Evolutionary conservation across 768 basidiomycete species (phyloP).

Genomic region (Amylocystis lapponica): DNA sequence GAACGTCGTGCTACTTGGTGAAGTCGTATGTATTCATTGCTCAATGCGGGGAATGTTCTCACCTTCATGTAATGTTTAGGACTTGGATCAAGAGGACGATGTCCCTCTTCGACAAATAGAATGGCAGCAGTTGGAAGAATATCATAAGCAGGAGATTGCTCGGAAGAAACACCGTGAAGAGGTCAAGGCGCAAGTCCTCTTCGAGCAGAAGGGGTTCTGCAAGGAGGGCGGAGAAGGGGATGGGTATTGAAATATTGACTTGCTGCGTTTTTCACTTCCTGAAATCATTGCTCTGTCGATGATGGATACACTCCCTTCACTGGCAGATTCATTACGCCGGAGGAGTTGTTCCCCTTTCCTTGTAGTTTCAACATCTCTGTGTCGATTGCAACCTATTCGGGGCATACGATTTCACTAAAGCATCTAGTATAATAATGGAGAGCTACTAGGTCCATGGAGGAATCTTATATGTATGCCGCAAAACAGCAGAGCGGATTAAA

Average conservation of each 20-base stretch:
- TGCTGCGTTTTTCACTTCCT: background rate
- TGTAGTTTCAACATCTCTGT: background rate
- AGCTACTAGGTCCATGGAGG: background rate
- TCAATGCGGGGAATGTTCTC: background rate
- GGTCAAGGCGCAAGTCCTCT: constrained; percentile 74
- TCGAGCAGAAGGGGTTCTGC: constrained; percentile 83
- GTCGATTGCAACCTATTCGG: too few relatives aligned
- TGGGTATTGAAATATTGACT: constrained; percentile 57
- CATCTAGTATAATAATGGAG: too few relatives aligned
- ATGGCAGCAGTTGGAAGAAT: constrained; percentile 59
- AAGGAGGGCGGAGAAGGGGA: constrained; percentile 96
- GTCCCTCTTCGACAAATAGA: constrained; percentile 73
- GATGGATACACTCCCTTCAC: constrained; percentile 13
- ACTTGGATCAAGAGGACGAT: constrained; percentile 90
- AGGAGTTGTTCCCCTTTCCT: constrained; percentile 15
- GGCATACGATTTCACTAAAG: too few relatives aligned
- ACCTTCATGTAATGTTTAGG: constrained; percentile 39
- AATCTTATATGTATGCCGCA: background rate
- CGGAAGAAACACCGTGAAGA: constrained; percentile 78
- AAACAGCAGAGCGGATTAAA: background rate
- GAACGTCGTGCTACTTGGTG: constrained; percentile 95
- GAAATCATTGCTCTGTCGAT: background rate
- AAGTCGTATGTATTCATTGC: constrained; percentile 68
- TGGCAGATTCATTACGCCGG: constrained; percentile 38
- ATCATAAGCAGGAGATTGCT: constrained; percentile 70